Conservation (phyloP, 208 protist species). For the Wallacemonas sp. region DNA sequence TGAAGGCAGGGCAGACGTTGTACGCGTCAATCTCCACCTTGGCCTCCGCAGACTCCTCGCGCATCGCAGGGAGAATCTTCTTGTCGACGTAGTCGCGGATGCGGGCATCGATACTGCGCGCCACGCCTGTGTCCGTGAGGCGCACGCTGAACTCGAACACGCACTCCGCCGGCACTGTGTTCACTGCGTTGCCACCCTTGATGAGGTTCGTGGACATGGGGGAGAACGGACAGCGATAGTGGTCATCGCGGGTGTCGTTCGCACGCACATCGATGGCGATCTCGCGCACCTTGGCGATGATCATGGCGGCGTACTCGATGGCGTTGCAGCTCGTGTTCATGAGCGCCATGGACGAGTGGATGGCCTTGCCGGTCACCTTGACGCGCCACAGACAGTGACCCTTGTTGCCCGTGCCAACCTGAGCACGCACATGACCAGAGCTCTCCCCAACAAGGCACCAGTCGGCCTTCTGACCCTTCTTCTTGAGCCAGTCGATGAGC, state of each 20-base stretch:
- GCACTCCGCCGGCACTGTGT: slow-evolving; percentile 62
- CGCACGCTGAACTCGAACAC: slow-evolving; percentile 42
- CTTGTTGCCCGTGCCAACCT: slow-evolving; percentile 39
- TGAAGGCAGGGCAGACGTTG: slow-evolving; percentile 17
- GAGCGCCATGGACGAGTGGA: slow-evolving; percentile 52
- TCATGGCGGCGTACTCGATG: slow-evolving; percentile 40
- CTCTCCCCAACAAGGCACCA: slow-evolving; percentile 47
- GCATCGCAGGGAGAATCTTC: slow-evolving; percentile 36
- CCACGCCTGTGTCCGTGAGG: slow-evolving; percentile 31
- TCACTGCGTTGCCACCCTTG: slow-evolving; percentile 44
- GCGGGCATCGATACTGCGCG: slow-evolving; percentile 22
- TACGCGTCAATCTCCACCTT: slow-evolving; percentile 26
- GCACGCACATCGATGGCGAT: slow-evolving; percentile 29
- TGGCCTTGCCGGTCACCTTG: slow-evolving; percentile 44
- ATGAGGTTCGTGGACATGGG: slow-evolving; percentile 38
- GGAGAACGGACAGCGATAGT: slow-evolving; percentile 34
- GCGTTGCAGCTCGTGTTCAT: slow-evolving; percentile 46
- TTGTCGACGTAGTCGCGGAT: slow-evolving; percentile 43
- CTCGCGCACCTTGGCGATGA: slow-evolving; percentile 40
- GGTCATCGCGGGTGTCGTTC: slow-evolving; percentile 20
- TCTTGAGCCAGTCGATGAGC: slow-evolving; percentile 38
- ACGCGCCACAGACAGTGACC: slow-evolving; percentile 29
- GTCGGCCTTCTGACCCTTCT: slow-evolving; percentile 35
- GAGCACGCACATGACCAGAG: slow-evolving; percentile 27
- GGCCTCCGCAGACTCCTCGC: slow-evolving; percentile 45